Base-by-base conservation (phyloP, 2,329 filamentous ascomycete species). In the Colletotrichum simmondsii region DNA sequence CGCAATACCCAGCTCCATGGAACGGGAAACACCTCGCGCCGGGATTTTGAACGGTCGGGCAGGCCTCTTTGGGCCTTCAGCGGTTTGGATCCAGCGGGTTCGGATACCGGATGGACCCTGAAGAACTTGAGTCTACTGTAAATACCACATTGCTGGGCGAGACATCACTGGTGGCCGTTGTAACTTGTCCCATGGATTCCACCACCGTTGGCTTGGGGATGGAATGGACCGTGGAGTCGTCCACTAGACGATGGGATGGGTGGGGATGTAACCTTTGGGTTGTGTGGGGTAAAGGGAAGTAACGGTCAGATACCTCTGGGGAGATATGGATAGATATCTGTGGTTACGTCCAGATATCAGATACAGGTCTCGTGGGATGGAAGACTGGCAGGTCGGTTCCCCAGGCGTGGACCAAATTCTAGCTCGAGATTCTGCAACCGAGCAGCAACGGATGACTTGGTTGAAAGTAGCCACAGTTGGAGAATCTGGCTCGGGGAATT, bases 181-280 rank as follows among this genome's bases (percentile, higher is more conserved):
- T 16, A 19, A 42, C 35, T 46, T 46, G 42, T n/a, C 3, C 42
- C 42, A n/a, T 46, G 16, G 37, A 8, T 46, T 19, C 16, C 37
- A 19, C 16, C 3, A 16, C 4, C 16, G 37, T 46, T 46, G 37
- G 5, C 37, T 16, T 46, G 42, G 19, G 42, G 42, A 54, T 24
- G 22, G 52, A 54, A 54, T 28, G 52, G 52, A 54, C 24, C 42
- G 42, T 46, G 42, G 37, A 42, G 37, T 7, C 16, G 7, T 19
- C 19, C 30, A 30, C 30, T 30, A 30, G 22, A 54, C 22, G 52
- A 16, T 42, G 37, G 37, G 37, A 42, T 16, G 22, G 4, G 52
- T 32, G 61, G 61, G 30, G 24, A 64, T 54, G 61, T 64, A 65
- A 65, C 62, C 49, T 42, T 56, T 56, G 49, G 5, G 8, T 19